Base-by-base conservation (phyloP, 345 rosid genomes). In the Sisymbrium altissimum region DNA sequence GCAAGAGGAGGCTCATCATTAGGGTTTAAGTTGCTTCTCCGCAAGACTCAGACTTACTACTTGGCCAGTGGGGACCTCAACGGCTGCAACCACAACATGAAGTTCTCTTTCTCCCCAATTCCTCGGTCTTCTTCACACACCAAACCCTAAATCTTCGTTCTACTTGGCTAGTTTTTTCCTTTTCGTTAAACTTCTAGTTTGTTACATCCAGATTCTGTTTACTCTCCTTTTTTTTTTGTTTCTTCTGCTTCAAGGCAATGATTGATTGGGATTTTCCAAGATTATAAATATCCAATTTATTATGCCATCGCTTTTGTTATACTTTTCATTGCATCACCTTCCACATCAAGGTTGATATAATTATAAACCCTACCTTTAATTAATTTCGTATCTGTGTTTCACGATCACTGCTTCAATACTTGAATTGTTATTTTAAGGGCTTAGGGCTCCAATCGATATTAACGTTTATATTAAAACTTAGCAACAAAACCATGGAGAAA, bases 21-120 rank as follows among this genome's bases (percentile, higher is more conserved):
- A 39, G 62, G 72, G 9, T 68, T 68, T 61, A 68, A 29, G 64
- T 55, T 68, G 41, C 73, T 55, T 68, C 53, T 68, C 54, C 64
- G 32, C 6, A 68, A 13, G 53, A 12, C 53, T 68, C 73, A 52
- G 61, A 15, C 49, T 38, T 52, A 68, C 54, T 55, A 41, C 54
- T 55, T 68, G 0, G n/a, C 19, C 11, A 55, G 54, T 68, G 64
- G 64, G 0, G 73, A 67, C 11, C 49, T 38, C 36, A 52, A 52
- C 19, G 38, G 38, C 61, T 67, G 71, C 61, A 67, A 52, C 38
- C 36, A 52, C 48, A 67, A 25, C 49, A 67, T 67, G 71, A 67
- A 52, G 61, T 52, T 67, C 49, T 52, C 71, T 25, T 8, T 66
- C 33, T 35, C 70, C 32, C 33, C 59, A 5, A 49, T 66, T 36